Evolutionary conservation across 75 land plant genomes (phyloP).

Genomic region (Cunninghamia lanceolata): DNA sequence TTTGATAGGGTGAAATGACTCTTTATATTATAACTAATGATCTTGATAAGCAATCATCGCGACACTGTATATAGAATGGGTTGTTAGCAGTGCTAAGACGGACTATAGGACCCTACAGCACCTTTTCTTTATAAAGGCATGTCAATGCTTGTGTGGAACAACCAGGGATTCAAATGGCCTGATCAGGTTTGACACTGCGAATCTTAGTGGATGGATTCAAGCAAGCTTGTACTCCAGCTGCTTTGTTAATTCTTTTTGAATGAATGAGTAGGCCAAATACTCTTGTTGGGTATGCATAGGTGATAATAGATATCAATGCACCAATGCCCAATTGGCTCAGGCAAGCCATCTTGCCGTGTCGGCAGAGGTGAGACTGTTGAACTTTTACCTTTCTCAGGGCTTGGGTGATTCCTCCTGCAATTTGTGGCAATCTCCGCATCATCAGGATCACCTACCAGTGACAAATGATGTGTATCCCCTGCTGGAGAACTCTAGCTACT

Average conservation of each 20-base stretch:
- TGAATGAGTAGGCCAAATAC: background rate
- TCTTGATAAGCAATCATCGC: background rate
- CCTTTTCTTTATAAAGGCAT: background rate
- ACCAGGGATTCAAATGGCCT: background rate
- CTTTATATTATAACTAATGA: background rate
- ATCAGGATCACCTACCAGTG: too few species aligned
- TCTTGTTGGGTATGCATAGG: background rate
- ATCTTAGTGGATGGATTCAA: too few species aligned
- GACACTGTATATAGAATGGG: background rate
- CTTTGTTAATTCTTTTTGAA: too few species aligned
- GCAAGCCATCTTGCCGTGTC: background rate
- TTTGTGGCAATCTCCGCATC: too few species aligned
- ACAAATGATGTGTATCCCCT: background rate
- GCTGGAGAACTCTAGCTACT: background rate
- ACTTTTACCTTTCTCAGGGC: background rate
- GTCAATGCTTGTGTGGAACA: background rate
- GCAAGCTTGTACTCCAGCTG: too few species aligned
- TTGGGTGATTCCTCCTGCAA: background rate
- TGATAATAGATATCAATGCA: background rate
- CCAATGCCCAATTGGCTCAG: background rate
- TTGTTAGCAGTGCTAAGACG: background rate
- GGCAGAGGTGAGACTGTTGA: background rate
- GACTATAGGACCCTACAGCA: background rate
- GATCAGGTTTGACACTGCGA: too few species aligned
- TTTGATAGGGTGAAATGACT: background rate